phyloP scores from a whole-genome alignment of 2,329 filamentous ascomycete genomes.

The Colletotrichum costaricense region DNA sequence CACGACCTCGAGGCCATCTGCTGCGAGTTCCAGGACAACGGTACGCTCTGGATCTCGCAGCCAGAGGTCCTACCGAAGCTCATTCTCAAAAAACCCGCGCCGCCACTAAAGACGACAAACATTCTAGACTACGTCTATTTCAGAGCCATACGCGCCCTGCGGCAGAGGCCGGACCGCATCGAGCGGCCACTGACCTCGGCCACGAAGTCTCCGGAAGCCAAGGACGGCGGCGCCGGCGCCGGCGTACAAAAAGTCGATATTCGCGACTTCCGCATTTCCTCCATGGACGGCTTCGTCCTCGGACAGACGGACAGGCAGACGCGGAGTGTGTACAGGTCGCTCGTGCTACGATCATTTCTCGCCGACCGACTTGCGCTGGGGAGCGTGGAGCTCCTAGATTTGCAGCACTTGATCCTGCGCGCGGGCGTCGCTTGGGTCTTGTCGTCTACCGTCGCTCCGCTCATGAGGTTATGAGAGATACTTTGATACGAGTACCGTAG shows the following conservation, averaged over 20 bases:
- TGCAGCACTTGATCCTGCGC: conserved; percentile 47
- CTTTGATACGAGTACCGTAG: background rate
- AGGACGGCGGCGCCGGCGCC: conserved; percentile 18
- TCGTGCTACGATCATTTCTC: conserved; percentile 56
- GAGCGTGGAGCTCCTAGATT: conserved; percentile 45
- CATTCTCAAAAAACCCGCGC: conserved; percentile 53
- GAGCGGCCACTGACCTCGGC: conserved; percentile 54
- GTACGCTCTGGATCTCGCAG: conserved; percentile 67
- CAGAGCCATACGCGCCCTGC: conserved; percentile 56
- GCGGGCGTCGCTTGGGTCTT: conserved; percentile 47
- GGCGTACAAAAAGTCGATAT: conserved; percentile 49
- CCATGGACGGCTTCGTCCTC: conserved; percentile 63
- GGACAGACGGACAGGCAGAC: conserved; percentile 41
- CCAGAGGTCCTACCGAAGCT: conserved; percentile 62
- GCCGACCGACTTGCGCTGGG: conserved; percentile 55
- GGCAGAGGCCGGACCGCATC: conserved; percentile 54
- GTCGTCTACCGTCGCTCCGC: conserved; percentile 31
- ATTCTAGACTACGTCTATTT: conserved; percentile 54
- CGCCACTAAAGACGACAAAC: conserved; percentile 47
- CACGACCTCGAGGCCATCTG: conserved; percentile 72
- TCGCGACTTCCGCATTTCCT: conserved; percentile 59
- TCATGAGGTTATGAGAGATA: conserved; percentile 13
- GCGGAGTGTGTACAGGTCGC: conserved; percentile 48
- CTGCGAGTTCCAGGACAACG: conserved; percentile 68
- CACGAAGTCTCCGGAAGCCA: conserved; percentile 28